Evolutionary conservation across 208 protist species (phyloP), one percentile per base, ranked within the genome.

Genomic region (Trypanosoma boissoni): DNA sequence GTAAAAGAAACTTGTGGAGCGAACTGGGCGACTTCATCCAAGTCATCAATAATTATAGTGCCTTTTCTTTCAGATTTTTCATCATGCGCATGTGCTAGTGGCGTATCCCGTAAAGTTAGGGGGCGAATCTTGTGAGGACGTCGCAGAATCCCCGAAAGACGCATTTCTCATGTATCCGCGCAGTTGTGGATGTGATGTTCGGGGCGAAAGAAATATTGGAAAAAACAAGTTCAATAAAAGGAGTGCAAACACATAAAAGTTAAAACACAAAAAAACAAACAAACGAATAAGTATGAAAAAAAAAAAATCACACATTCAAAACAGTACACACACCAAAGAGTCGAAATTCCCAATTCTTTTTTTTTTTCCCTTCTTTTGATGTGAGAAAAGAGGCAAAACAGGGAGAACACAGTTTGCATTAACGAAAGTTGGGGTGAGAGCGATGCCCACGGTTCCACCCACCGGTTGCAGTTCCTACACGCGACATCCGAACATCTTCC

Each of bases 401-500:
- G 26, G 29, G 2, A 18, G 3, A 27, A 36, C 12, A n/a, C 21
- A 29, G 3, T 10, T 6, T 44, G n/a, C 28, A 3, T 31, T 80
- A 89, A 26, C 82, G 77, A 53, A 83, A 76, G 68, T 92, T 92
- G 31, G 81, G 80, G 50, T 89, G 65, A 1, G 76, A 79, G 46
- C 86, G 86, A 53, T 87, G 73, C 57, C 81, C 78, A 37, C 73
- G 65, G 37, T 50, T 83, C 86, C 86, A 92, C 28, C 86, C 86
- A 3, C 86, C 86, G 2, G 80, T 90, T 3, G 86, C 80, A 37
- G 80, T 83, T 5, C 83, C 86, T 8, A 76, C 75, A 4, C 86
- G 79, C 10, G 83, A 79, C 20, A 91, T 53, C 1, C 87, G 80
- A 5, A 94, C 87, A 64, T 94, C 87, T 42, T 94, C 87, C 87